A percentile compares a stretch with the other conserved stretches of the same genome.
Evolutionary conservation across 2,329 filamentous ascomycete genomes (phyloP).

Genomic region (Microcera coccophila): DNA sequence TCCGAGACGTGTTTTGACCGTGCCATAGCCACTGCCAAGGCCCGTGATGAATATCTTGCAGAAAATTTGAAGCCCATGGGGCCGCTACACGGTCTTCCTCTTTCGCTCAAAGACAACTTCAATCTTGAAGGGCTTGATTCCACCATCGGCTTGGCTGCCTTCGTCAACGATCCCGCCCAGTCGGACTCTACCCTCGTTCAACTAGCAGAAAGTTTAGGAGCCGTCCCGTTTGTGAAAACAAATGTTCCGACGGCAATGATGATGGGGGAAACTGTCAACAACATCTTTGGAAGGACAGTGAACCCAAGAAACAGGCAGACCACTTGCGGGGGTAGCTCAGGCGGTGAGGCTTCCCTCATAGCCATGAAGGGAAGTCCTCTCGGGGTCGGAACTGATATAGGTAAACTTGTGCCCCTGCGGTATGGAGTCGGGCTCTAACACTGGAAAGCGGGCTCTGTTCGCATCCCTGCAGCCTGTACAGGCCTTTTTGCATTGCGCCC

Average conservation of each 20-base stretch:
- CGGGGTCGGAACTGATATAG: slow-evolving; percentile 63
- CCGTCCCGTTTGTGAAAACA: slow-evolving; percentile 55
- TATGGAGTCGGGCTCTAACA: too few relatives aligned
- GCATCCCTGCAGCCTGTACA: slow-evolving; percentile 52
- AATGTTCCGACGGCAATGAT: slow-evolving; percentile 62
- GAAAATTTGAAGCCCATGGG: slow-evolving; percentile 48
- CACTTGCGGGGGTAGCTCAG: slow-evolving; percentile 62
- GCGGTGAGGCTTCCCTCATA: slow-evolving; percentile 63
- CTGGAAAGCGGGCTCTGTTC: slow-evolving; percentile 49
- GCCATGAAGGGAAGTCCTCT: slow-evolving; percentile 54
- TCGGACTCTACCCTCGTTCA: slow-evolving; percentile 39
- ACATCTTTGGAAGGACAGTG: slow-evolving; percentile 58
- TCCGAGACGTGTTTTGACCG: slow-evolving; percentile 53
- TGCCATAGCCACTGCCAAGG: slow-evolving; percentile 45
- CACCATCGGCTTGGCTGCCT: slow-evolving; percentile 60
- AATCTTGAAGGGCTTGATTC: slow-evolving; percentile 57
- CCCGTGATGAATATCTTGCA: slow-evolving; percentile 49
- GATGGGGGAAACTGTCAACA: slow-evolving; percentile 66
- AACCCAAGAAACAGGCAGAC: slow-evolving; percentile 58
- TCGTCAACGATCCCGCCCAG: slow-evolving; percentile 54
- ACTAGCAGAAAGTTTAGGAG: slow-evolving; percentile 45
- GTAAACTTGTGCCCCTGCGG: slow-evolving; percentile 9
- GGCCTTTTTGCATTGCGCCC: slow-evolving; percentile 56
- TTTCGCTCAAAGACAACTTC: slow-evolving; percentile 70
- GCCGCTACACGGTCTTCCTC: slow-evolving; percentile 61